Evolutionary conservation across 805 yeast genomes (phyloP).

Genomic region (Ogataea ganodermae): DNA sequence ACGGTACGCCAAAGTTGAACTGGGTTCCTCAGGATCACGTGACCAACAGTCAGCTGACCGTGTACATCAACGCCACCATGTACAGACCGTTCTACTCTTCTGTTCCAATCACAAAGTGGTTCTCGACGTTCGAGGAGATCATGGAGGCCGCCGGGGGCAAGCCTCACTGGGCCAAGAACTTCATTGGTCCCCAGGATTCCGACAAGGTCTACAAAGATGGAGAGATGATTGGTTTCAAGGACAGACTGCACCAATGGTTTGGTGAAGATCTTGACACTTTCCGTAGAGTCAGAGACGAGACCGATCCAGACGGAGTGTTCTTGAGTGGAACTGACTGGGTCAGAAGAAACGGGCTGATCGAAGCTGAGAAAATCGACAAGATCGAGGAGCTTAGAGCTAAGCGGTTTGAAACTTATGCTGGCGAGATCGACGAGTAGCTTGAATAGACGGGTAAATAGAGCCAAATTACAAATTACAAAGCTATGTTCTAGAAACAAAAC

Average conservation of each 20-base stretch:
- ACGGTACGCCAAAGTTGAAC: conserved; percentile 69
- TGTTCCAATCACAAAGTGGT: conserved; percentile 81
- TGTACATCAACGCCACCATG: conserved; percentile 91
- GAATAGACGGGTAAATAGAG: no score
- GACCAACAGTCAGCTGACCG: conserved; percentile 74
- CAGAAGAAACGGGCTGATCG: conserved; percentile 70
- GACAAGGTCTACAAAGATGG: conserved; percentile 55
- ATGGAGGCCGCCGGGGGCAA: conserved; percentile 80
- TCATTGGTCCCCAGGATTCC: conserved; percentile 56
- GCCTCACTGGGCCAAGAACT: conserved; percentile 99
- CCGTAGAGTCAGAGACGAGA: conserved; percentile 61
- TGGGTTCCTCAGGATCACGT: conserved; percentile 56
- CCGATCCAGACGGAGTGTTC: conserved; percentile 84
- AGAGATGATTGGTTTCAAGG: conserved; percentile 78
- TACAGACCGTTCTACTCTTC: conserved; percentile 87
- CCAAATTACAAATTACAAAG: no score
- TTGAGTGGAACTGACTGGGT: conserved; percentile 81
- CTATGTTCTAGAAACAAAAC: conserved; percentile 30
- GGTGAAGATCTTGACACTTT: conserved; percentile 67
- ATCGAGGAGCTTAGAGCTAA: conserved; percentile 16
- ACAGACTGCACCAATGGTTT: conserved; percentile 73
- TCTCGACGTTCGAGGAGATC: conserved; percentile 74
- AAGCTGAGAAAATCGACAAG: conserved; percentile 25
- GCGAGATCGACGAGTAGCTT: conserved; percentile 12
- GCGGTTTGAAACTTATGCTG: not conserved